Base-by-base conservation (phyloP, 2,329 filamentous ascomycete genomes). In the Fusarium dimerum region DNA sequence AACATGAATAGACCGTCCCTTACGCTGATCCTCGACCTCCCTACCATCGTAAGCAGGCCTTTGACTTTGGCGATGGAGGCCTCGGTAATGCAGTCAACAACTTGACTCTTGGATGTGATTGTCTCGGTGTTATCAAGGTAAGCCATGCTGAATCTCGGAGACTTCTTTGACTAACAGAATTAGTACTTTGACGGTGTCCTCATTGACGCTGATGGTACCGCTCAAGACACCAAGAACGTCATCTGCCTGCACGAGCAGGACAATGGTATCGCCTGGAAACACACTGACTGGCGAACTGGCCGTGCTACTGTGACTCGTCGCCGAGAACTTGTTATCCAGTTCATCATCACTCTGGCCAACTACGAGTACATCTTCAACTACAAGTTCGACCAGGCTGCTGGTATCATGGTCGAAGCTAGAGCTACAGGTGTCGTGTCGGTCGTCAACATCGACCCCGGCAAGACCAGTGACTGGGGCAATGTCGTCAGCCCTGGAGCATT, bases 81-180 rank as follows among this genome's bases (percentile, higher is more conserved):
- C 80, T 89, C 40, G 86, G 86, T 4, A 84, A 88, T 55, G 84
- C 81, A 20, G 86, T 85, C 32, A 89, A 89, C 69, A 87, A 87
- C 48, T 76, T 89, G 7, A 74, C 76, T 20, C 75, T 88, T 2
- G 63, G 63, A 16, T 88, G 85, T 55, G 85, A 88, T 62, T 84
- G 85, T 61, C 76, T 89, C 1, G 87, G 87, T 7, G 75, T 79
- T 5, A 87, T 87, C 63, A 64, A 64, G 57, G 57, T 58, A 8
- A 49, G 45, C 17, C 55, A 51, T 3, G 88, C 88, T 32, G 80
- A 84, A 13, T 79, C 85, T 3, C 84, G 83, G 6, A 83, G 84
- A 2, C 86, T 91, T 71, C 88, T 90, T 73, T 86, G 85, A 16
- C 11, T n/a, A 15, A 45, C 51, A 38, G 48, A 6, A 1, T 1